Base-by-base conservation (phyloP, 352 stramenopile genomes). In the Phytopythium mirpurense region DNA sequence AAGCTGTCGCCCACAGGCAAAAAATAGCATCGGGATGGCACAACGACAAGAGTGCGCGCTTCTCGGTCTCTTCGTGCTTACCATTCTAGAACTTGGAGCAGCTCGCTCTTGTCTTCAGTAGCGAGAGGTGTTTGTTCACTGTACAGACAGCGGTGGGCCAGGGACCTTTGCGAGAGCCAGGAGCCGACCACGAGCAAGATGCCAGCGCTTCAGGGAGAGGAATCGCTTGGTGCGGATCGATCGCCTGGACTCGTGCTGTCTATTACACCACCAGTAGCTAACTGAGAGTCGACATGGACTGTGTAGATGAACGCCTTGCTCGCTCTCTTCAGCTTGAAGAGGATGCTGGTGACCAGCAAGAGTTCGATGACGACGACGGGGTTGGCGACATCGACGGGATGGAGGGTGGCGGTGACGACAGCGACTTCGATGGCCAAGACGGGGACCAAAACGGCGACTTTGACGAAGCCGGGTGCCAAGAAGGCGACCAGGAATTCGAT, bases 401-500 rank as follows among this genome's bases (percentile, higher is more conserved):
- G 11, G 35, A 7, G 14, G 14, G 29, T 19, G 38, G 18, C 5
- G 38, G 38, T 19, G 34, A 55, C 16, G 35, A 55, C 12, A 35
- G 32, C 31, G 46, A 42, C 10, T 31, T 38, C 19, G 47, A 43
- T 12, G 46, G 32, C 7, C 24, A 45, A 24, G 32, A 35, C 5
- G 35, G n/a, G 3, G 26, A 46, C 1, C 26, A 48, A 5, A 37
- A 48, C 15, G 53, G 51, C 10, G 51, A 50, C 19, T 48, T 57
- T 8, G 52, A 48, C 8, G 49, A 7, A 23, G 29, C 15, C 14
- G 44, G 26, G 16, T 38, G 38, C 31, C 46, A 61, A 3, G 55
- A 65, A 5, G 57, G 57, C 3, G 63, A 74, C 34, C 56, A 67
- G 43, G 66, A 74, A 19, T 71, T 42, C n/a, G 38, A 43, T 15